Evolutionary conservation across 371 early-diverging fungal genomes (phyloP), one percentile per base, ranked within the genome.

Genomic region (Polyrhizophydium stewartii): DNA sequence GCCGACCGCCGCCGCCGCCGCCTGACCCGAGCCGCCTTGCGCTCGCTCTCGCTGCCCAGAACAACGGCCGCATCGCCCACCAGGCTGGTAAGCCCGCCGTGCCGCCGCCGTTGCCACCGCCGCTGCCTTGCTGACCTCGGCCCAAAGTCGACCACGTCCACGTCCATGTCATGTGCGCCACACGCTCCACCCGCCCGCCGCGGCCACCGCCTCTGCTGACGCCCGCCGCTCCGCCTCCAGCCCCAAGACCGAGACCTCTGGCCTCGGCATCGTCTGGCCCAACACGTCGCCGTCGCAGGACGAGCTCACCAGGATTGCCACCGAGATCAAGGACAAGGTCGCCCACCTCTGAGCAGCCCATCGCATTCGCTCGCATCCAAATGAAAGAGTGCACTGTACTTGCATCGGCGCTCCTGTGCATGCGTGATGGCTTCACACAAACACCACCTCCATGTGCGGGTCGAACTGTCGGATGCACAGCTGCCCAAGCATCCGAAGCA

Each of bases 61-160:
- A 92, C 79, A 92, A 92, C 64, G 93, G 93, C 17, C 70, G 69
- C 32, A 68, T 87, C 46, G 92, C 91, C 17, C 87, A 51, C 33
- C 52, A 51, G n/a, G 52, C 28, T 31, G 52, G 52, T 51, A 51
- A 51, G 21, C 35, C 3, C 13, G 35, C 35, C 35, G 35, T 35
- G 35, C 13, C 35, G 35, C n/a, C n/a, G n/a, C n/a, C n/a, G n/a
- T n/a, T n/a, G n/a, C n/a, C n/a, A n/a, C n/a, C n/a, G n/a, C n/a
- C n/a, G n/a, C n/a, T 35, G 35, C 13, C 35, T 3, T 35, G 35
- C 35, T 35, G 35, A 35, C 13, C 35, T 5, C 43, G 6, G n/a
- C n/a, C 43, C 12, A n/a, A 5, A 51, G 52, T 94, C 16, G 84
- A 82, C 30, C 95, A 95, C 65, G 95, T 93, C 21, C 95, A 95